Evolutionary conservation across 1,284 basidiomycete species (phyloP), one percentile per base, ranked within the genome.

Genomic region (Somion occarium): DNA sequence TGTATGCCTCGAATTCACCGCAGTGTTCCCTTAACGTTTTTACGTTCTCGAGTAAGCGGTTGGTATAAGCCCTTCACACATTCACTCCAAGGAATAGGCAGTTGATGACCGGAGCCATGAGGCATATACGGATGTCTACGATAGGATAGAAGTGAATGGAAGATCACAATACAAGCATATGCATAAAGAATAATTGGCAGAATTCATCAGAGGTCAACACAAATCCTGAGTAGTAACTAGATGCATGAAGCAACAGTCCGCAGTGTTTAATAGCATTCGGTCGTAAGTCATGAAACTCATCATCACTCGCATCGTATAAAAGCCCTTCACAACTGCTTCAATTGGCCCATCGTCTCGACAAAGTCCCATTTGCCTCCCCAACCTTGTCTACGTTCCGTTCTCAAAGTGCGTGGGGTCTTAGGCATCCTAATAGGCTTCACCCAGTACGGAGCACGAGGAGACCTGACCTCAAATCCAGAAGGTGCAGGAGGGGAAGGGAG

Each of bases 291-390:
- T 34, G 15, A 42, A 42, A 42, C 39, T 42, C 39, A 18, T 22
- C n/a, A 42, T 22, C 15, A 7, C 9, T 9, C 9, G n/a, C 19
- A 7, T 42, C n/a, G n/a, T 7, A 9, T 22, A 7, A 18, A 42
- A 42, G n/a, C 23, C 43, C 18, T 26, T 22, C 43, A 12, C 19
- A 5, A 27, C 51, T 61, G 54, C 54, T 55, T 60, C 53, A 64
- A 46, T 49, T 57, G 20, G 12, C 9, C 5, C 12, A 44, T 22
- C 12, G 22, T 15, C 9, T 23, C 43, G 9, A 12, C 25, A 11
- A 53, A 39, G 30, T 58, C 53, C 65, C 64, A 65, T 46, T 56
- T 44, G 19, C 65, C 65, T 4, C 63, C 62, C 65, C 64, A 67
- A 1, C 65, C 65, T 55, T 63, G 62, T 41, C 65, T 57, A 15